Base-by-base conservation (phyloP, 257 asterid species). In the Cynanchum wilfordii region DNA sequence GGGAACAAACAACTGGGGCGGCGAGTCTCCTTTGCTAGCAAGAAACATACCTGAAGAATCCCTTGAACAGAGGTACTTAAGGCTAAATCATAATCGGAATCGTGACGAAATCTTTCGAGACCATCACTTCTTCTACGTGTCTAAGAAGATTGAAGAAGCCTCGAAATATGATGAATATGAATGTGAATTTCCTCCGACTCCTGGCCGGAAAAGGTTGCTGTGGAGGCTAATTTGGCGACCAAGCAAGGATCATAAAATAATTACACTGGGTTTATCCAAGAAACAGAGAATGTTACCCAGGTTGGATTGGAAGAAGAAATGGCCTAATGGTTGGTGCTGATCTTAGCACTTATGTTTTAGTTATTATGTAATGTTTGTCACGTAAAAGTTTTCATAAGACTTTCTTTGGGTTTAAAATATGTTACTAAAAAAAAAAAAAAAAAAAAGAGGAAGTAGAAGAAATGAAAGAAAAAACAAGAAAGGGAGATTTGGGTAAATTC, bases 291-390 rank as follows among this genome's bases (percentile, higher is more conserved):
- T 84, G 78, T 73, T 83, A 5, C 84, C 83, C 6, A 91, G 57
- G 64, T 75, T 68, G 88, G 77, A 88, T 62, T 56, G 73, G n/a
- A 82, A 82, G 67, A 83, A 83, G 66, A 82, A 75, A 85, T 91
- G 96, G 96, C 97, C 96, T 80, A 84, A 88, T 73, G 96, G 96
- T 33, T 91, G 95, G 95, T 85, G 85, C 75, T 90, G 81, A 80
- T 70, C 3, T 40, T 6, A 44, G 33, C 33, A 5, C 5, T 7
- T 13, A 42, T 42, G 29, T n/a, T 60, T 16, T 7, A 38, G 44
- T 36, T 36, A 6, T 36, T 36, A n/a, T n/a, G n/a, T n/a, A n/a
- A n/a, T n/a, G n/a, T n/a, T n/a, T n/a, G n/a, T n/a, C n/a, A n/a
- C n/a, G n/a, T n/a, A n/a, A n/a, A n/a, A n/a, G n/a, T n/a, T n/a